These are phyloP conservation scores for Pseudocercospora pini-densiflorae DNA, from an alignment of 2,329 filamentous ascomycete species.

Conservation along the genomic window DNA sequence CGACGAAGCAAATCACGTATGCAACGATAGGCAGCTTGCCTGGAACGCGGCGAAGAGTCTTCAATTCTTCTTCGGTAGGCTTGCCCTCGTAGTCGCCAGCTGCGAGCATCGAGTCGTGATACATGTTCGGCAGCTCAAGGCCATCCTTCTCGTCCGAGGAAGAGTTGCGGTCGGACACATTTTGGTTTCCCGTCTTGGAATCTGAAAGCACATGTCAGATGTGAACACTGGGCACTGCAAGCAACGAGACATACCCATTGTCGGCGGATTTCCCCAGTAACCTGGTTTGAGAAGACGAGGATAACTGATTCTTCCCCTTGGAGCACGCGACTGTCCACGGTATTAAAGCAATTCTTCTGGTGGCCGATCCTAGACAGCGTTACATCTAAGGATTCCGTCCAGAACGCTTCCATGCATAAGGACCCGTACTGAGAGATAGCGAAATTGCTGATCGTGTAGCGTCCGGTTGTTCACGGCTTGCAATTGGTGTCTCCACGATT, in stretches of 20 bases:
- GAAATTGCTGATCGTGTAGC: background rate
- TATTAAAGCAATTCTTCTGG: background rate
- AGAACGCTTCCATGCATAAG: constrained; percentile 5
- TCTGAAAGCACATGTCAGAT: background rate
- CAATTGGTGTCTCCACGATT: constrained; percentile 1
- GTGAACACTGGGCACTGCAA: background rate
- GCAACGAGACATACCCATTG: background rate
- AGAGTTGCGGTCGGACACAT: constrained; percentile 11
- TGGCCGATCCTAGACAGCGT: background rate
- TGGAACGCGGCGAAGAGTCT: constrained; percentile 49
- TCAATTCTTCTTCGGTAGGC: constrained; percentile 50
- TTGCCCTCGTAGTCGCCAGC: constrained; percentile 31
- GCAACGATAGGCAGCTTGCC: constrained; percentile 42
- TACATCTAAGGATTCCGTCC: constrained; percentile 3
- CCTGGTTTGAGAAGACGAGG: background rate
- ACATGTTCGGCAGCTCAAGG: constrained; percentile 16
- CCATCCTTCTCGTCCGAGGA: constrained; percentile 17
- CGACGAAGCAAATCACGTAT: constrained; percentile 49
- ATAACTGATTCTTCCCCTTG: background rate
- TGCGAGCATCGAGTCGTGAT: constrained; percentile 17
- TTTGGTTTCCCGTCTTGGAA: constrained; percentile 2
- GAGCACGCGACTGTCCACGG: background rate
- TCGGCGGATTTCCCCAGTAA: background rate
- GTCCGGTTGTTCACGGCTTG: background rate
- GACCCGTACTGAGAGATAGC: background rate